These are phyloP conservation scores for Myriosclerotinia curreyana DNA, from an alignment of 2,329 filamentous ascomycete genomes.

Conservation along the genomic window DNA sequence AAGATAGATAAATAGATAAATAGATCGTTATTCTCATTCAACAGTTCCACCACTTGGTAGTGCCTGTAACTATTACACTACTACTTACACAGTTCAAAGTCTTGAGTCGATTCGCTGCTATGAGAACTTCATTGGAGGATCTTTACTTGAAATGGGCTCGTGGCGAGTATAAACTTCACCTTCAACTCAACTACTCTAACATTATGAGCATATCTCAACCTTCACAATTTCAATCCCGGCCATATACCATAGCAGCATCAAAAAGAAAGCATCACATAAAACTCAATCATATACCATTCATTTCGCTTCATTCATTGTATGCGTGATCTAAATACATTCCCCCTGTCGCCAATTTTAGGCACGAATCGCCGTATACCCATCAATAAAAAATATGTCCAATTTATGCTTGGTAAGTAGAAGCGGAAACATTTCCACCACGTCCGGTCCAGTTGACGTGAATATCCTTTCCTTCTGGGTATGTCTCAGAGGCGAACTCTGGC, in stretches of 20 bases:
- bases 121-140: too few species aligned
- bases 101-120: too few species aligned
- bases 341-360: slow-evolving; percentile 11
- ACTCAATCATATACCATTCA: slow-evolving; percentile 1
- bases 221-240: background rate
- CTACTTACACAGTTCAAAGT: too few species aligned
- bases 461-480: slow-evolving; percentile 81
- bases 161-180: too few species aligned
- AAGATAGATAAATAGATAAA: too few species aligned
- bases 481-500: slow-evolving; percentile 71
- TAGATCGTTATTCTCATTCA: too few species aligned
- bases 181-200: background rate
- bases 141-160: too few species aligned
- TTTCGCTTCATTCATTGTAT: slow-evolving; percentile 20
- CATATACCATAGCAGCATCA: background rate
- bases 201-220: background rate
- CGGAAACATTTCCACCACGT: slow-evolving; percentile 93
- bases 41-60: too few species aligned
- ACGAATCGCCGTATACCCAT: background rate
- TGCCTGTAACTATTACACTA: too few species aligned
- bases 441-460: slow-evolving; percentile 99
- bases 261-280: background rate
- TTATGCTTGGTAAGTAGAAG: slow-evolving; percentile 96
- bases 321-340: slow-evolving; percentile 20
- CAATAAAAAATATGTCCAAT: slow-evolving; percentile 12